These are phyloP conservation scores for Misopates orontium DNA, from an alignment of 257 asterid genomes.

Conservation along the genomic window DNA sequence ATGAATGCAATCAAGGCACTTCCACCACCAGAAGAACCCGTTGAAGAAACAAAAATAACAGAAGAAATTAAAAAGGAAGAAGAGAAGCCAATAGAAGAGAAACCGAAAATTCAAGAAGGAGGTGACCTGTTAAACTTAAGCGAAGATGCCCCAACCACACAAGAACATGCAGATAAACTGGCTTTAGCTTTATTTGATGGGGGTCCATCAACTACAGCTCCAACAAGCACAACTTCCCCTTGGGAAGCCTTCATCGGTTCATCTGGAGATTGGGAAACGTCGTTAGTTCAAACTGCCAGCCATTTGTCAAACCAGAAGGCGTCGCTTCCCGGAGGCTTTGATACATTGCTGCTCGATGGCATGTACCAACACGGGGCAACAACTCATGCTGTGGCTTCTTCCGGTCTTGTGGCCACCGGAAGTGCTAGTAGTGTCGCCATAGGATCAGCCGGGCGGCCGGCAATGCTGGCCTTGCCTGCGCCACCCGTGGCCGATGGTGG, in stretches of 20 bases:
- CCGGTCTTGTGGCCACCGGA: slow-evolving; percentile 71
- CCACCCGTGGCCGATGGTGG: slow-evolving; percentile 55
- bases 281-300: slow-evolving; percentile 73
- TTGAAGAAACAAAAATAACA: slow-evolving; percentile 31
- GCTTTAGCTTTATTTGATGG: slow-evolving; percentile 84
- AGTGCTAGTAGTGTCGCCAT: slow-evolving; percentile 88
- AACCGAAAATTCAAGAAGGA: slow-evolving; percentile 36
- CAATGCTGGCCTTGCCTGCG: slow-evolving; percentile 85
- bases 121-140: slow-evolving; percentile 81
- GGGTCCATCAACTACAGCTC: slow-evolving; percentile 34
- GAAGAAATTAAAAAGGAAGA: slow-evolving; percentile 21
- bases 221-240: slow-evolving; percentile 41
- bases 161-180: slow-evolving; percentile 61
- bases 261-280: slow-evolving; percentile 76
- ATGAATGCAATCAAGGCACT: slow-evolving; percentile 68
- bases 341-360: slow-evolving; percentile 65
- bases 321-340: slow-evolving; percentile 69
- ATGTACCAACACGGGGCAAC: slow-evolving; percentile 84
- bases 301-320: slow-evolving; percentile 71
- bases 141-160: slow-evolving; percentile 51
- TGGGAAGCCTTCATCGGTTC: slow-evolving; percentile 86
- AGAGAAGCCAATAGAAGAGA: slow-evolving; percentile 33
- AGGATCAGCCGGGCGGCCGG: slow-evolving; percentile 89
- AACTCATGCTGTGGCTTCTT: slow-evolving; percentile 55
- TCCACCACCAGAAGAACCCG: slow-evolving; percentile 65